Evolutionary conservation across 176 grass and related monocot genomes (phyloP), one percentile per base, ranked within the genome.

Genomic region (Neostapfia colusana): DNA sequence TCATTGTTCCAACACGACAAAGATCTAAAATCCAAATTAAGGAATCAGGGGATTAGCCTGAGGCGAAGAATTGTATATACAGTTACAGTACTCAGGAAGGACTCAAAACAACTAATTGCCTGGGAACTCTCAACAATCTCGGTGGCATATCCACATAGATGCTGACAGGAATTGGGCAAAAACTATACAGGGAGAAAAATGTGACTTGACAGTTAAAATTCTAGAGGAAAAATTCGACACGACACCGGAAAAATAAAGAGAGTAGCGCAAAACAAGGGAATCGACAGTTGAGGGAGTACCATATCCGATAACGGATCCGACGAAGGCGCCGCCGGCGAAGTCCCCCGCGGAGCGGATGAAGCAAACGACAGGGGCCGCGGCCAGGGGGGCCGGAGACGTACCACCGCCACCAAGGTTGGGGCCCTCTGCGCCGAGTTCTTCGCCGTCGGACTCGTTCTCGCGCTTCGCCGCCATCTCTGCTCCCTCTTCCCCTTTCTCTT

Each of bases 301-400:
- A 70, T 92, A 99, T 80, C 95, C 95, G 44, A 99, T 72, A 64
- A 99, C 77, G 85, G 89, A 90, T 55, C 95, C 91, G 6, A 99
- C 67, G 40, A 92, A 83, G 44, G 89, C 89, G 38, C 95, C 91
- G 14, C 89, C 89, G 11, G 82, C 72, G 36, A 93, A 87, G 82
- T 99, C 95, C 0, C 89, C 91, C 23, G 70, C 91, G 80, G 90
- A 98, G 74, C 89, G 87, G 38, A 83, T 62, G 57, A 99, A 6
- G 63, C 95, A 99, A 2, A 94, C 89, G 36, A 86, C 81, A 6
- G 91, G 82, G 23, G 79, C 59, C 15, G 79, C 79, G 0, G 9
- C 20, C 9, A 88, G 53, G 10, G 70, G 56, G 4, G 65, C 43
- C 25, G 62, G 58, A 13, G 51, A n/a, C 10, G 20, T 57, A 21